These are phyloP conservation scores for Diplodia mutila DNA, from an alignment of 2,329 filamentous ascomycete genomes.

Conservation along the genomic window DNA sequence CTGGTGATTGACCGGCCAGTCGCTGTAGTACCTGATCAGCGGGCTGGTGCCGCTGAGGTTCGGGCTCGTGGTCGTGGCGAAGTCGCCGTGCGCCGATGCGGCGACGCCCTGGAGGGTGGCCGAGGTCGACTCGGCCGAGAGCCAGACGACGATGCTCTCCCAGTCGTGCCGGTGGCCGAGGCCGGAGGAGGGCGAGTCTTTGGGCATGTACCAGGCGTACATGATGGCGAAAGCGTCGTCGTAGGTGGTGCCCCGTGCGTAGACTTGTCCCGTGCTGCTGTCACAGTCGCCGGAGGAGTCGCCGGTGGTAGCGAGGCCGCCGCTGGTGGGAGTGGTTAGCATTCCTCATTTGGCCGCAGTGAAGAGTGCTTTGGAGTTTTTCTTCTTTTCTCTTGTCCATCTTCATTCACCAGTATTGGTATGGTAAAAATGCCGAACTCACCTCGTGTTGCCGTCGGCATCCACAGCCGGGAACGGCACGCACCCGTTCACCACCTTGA, in stretches of 20 bases:
- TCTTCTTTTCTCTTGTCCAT: background rate
- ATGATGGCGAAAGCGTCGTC: constrained; percentile 53
- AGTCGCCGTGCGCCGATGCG: constrained; percentile 57
- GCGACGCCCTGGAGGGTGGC: constrained; percentile 55
- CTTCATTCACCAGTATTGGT: background rate
- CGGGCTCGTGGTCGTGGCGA: constrained; percentile 49
- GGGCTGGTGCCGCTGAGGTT: constrained; percentile 49
- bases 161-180: constrained; percentile 61
- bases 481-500: constrained; percentile 62
- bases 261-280: constrained; percentile 55
- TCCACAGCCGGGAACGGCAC: constrained; percentile 67
- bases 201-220: constrained; percentile 59
- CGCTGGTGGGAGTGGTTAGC: constrained; percentile 38
- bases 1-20: constrained; percentile 55
- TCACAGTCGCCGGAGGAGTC: constrained; percentile 45
- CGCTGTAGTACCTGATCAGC: constrained; percentile 54
- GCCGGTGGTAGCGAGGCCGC: constrained; percentile 50
- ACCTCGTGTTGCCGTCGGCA: constrained; percentile 61
- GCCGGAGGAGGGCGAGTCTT: constrained; percentile 50
- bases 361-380: no score
- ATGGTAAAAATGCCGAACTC: constrained; percentile 28
- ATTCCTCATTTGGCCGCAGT: no score
- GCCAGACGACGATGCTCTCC: constrained; percentile 60
- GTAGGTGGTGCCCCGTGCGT: constrained; percentile 50
- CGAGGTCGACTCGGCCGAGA: constrained; percentile 44